phyloP scores from a whole-genome alignment of 192 early-diverging fungal species.

The Oehlia diaphana region DNA sequence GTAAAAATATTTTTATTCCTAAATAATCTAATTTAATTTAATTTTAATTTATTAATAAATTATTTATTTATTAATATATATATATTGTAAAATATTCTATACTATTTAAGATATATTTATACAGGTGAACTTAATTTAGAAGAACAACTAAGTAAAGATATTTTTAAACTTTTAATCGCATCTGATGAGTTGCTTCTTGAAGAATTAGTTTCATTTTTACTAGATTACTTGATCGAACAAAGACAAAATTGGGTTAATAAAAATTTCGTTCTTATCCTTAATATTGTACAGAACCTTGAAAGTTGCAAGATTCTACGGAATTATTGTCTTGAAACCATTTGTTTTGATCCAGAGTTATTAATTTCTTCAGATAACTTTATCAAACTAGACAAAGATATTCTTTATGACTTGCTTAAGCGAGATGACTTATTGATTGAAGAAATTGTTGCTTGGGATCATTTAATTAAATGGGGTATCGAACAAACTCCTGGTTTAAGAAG shows the following conservation, averaged over 20 bases:
- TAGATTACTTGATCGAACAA: not conserved
- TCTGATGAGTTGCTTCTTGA: constrained; percentile 1
- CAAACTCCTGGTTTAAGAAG: not conserved
- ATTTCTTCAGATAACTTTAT: not conserved
- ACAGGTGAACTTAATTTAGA: too few relatives aligned
- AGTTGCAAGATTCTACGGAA: not conserved
- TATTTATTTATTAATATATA: too few relatives aligned
- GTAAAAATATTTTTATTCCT: too few relatives aligned
- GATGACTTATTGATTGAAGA: not conserved
- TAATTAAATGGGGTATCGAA: not conserved
- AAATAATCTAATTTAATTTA: too few relatives aligned
- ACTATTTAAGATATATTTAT: too few relatives aligned
- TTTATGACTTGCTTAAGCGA: not conserved
- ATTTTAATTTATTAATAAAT: too few relatives aligned
- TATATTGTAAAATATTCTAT: too few relatives aligned
- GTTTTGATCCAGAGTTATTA: not conserved
- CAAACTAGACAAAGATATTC: not conserved
- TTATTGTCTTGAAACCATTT: not conserved
- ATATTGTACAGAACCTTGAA: too few relatives aligned
- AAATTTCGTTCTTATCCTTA: too few relatives aligned
- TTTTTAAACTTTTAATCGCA: not conserved
- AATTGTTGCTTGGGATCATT: not conserved
- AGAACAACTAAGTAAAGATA: too few relatives aligned
- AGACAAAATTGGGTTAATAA: too few relatives aligned
- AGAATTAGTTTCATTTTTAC: constrained; percentile 3